Conservation (phyloP, 2,329 filamentous ascomycete genomes). For the Chaetomiaceae sp. region DNA sequence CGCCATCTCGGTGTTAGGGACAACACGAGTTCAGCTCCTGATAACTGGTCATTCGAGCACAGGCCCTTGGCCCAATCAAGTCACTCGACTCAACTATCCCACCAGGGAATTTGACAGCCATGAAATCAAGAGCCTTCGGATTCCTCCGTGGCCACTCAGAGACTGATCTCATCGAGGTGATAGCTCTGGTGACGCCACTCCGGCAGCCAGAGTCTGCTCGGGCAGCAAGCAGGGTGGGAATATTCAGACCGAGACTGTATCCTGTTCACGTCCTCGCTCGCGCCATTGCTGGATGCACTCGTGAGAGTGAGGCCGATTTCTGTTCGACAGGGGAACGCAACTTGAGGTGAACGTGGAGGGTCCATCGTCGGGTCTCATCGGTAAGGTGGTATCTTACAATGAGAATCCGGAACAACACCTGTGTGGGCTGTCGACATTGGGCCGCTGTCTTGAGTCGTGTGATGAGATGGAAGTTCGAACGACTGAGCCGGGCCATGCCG, state of each 20-base stretch:
- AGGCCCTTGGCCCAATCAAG: too few species aligned
- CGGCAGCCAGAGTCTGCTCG: background rate
- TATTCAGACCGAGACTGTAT: background rate
- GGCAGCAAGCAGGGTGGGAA: too few species aligned
- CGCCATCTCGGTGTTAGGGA: background rate
- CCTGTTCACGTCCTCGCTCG: too few species aligned
- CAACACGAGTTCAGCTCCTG: background rate
- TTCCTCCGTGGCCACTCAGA: background rate
- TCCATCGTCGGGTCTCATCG: too few species aligned
- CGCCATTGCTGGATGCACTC: too few species aligned
- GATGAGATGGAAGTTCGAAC: constrained; percentile 4
- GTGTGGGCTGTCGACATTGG: background rate
- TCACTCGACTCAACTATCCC: too few species aligned
- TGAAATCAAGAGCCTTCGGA: background rate
- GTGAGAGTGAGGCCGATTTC: too few species aligned
- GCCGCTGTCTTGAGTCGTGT: constrained; percentile 12
- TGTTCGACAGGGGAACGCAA: too few species aligned
- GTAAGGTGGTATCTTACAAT: too few species aligned
- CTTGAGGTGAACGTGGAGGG: too few species aligned
- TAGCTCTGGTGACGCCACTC: background rate
- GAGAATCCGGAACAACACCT: too few species aligned
- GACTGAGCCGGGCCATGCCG: constrained; percentile 17
- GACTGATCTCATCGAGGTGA: background rate
- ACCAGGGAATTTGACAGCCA: too few species aligned
- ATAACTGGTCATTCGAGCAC: constrained; percentile 17